These are phyloP conservation scores for Backusella westeae DNA, from an alignment of 192 early-diverging fungal species.

Conservation along the genomic window DNA sequence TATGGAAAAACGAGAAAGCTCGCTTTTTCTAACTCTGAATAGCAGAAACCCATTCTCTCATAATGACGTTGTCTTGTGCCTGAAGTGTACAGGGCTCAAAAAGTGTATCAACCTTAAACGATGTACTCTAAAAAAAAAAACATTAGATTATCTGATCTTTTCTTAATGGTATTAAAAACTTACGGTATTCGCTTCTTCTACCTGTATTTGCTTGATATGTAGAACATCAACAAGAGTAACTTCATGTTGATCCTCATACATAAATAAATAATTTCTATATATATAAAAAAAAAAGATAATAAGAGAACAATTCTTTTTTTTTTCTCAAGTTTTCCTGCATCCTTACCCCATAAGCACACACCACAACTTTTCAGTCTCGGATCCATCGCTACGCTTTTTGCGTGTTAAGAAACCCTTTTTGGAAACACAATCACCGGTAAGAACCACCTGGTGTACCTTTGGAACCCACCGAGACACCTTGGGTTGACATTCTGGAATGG, in stretches of 20 bases:
- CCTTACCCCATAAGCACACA: slow-evolving; percentile 1
- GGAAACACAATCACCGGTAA: background rate
- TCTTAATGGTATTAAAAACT: background rate
- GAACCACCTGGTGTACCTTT: background rate
- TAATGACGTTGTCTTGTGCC: background rate
- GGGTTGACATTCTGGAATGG: background rate
- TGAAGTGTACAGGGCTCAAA: slow-evolving; percentile 4
- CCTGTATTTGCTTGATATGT: slow-evolving; percentile 7
- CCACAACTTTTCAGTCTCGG: background rate
- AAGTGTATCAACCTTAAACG: slow-evolving; percentile 8
- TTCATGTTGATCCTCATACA: slow-evolving; percentile 16
- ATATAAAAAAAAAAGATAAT: background rate
- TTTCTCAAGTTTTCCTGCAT: background rate
- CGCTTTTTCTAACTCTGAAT: background rate
- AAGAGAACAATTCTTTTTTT: background rate
- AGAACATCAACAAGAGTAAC: slow-evolving; percentile 1
- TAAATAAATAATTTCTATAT: slow-evolving; percentile 17
- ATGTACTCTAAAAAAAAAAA: background rate
- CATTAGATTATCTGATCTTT: background rate
- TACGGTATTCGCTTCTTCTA: background rate
- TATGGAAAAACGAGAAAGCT: background rate
- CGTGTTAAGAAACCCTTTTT: slow-evolving; percentile 11
- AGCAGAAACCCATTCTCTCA: slow-evolving; percentile 8
- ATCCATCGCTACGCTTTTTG: background rate
- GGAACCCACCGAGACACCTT: slow-evolving; percentile 1